A percentile compares a stretch with the other conserved stretches of the same genome.
phyloP scores from a whole-genome alignment of 164 flowering plant species.

The Stephania cephalantha region DNA sequence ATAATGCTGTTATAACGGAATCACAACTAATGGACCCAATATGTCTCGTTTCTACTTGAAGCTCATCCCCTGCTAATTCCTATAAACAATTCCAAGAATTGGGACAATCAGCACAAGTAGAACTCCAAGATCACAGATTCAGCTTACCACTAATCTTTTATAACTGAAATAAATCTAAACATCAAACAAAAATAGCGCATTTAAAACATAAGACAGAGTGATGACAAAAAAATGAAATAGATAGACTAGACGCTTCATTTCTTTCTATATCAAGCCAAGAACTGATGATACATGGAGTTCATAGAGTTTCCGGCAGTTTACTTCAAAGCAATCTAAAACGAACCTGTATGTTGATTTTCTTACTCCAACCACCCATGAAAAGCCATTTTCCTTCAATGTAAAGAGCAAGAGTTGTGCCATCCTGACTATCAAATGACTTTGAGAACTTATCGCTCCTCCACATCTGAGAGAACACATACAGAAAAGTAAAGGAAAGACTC shows the following conservation, averaged over 20 bases:
- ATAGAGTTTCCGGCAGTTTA: too few species aligned
- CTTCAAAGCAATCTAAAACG: not conserved
- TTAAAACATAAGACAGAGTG: not conserved
- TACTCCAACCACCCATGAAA: conserved; percentile 82
- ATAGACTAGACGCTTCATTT: too few species aligned
- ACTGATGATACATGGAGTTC: too few species aligned
- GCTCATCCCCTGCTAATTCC: conserved; percentile 56
- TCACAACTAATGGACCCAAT: conserved; percentile 57
- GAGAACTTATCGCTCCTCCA: conserved; percentile 63
- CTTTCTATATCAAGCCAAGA: too few species aligned
- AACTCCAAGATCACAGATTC: too few species aligned
- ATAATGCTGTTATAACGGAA: conserved; percentile 57
- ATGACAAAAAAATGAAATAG: too few species aligned
- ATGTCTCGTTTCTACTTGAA: conserved; percentile 33
- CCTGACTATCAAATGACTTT: conserved; percentile 35
- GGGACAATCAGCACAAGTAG: too few species aligned
- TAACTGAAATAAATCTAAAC: not conserved
- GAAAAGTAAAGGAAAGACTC: not conserved
- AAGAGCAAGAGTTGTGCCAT: conserved; percentile 55
- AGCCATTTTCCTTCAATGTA: conserved; percentile 56
- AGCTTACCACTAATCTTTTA: too few species aligned
- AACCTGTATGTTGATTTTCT: conserved; percentile 64
- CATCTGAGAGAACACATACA: conserved; percentile 36
- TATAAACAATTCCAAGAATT: conserved; percentile 17
- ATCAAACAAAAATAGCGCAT: not conserved